phyloP scores from a whole-genome alignment of 208 protist species.

The Leptomonas pyrrhocoris region DNA sequence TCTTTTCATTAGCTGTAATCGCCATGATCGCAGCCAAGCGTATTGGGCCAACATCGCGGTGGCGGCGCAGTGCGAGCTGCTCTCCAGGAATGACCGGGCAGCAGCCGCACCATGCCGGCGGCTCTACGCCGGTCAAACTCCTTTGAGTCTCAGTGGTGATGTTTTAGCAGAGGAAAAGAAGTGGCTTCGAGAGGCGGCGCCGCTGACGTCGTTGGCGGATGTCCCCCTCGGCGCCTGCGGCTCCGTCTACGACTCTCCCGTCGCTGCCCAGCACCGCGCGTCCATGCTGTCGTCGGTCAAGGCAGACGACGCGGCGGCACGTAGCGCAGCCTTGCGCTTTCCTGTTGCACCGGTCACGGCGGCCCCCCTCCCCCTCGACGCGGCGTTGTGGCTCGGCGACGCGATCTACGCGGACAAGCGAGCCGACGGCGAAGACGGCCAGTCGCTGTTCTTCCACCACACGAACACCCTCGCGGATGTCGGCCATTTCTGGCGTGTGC shows the following conservation, averaged over 20 bases:
- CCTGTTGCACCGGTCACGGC: constrained; percentile 3
- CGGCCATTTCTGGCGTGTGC: constrained; percentile 60
- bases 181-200: constrained; percentile 1
- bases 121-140: constrained; percentile 33
- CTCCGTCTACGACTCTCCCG: constrained; percentile 25
- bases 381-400: constrained; percentile 84
- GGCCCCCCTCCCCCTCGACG: constrained; percentile 43
- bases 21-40: constrained; percentile 61
- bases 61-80: constrained; percentile 49
- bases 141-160: constrained; percentile 23
- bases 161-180: background rate
- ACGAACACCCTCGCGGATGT: constrained; percentile 44
- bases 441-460: constrained; percentile 29
- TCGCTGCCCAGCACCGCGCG: constrained; percentile 13
- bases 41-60: constrained; percentile 70
- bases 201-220: constrained; percentile 14
- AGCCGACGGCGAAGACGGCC: constrained; percentile 28
- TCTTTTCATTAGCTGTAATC: constrained; percentile 84
- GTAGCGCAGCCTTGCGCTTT: constrained; percentile 1
- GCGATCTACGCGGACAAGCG: constrained; percentile 82
- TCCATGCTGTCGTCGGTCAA: background rate
- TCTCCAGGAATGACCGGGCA: constrained; percentile 15
- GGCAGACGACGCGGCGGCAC: background rate
- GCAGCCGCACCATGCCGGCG: constrained; percentile 28
- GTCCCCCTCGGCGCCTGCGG: constrained; percentile 32